Evolutionary conservation across 495 filamentous ascomycete species (phyloP).

Genomic region (Penicillium fimorum): DNA sequence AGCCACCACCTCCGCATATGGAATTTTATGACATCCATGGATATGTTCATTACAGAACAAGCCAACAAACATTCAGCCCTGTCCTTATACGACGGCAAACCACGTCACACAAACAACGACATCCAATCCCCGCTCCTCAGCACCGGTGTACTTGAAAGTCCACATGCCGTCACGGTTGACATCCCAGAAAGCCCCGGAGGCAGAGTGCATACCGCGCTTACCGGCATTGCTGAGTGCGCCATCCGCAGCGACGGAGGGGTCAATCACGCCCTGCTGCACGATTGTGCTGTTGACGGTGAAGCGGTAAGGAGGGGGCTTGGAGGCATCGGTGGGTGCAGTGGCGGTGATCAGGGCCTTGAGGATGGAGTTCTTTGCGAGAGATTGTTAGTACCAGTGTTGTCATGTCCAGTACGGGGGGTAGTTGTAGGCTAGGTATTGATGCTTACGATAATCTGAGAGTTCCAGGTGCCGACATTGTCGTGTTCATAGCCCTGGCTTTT

Average conservation of each 20-base stretch:
- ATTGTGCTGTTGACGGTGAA: slow-evolving; percentile 97
- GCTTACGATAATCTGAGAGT: slow-evolving; percentile 84
- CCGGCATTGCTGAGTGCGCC: slow-evolving; percentile 56
- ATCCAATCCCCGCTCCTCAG: slow-evolving; percentile 81
- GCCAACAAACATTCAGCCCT: neutral
- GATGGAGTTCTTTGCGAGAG: slow-evolving; percentile 67
- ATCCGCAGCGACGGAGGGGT: slow-evolving; percentile 41
- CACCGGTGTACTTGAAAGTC: slow-evolving; percentile 91
- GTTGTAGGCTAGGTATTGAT: neutral
- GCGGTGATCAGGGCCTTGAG: slow-evolving; percentile 83
- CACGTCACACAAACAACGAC: slow-evolving; percentile 90
- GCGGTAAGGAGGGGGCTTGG: slow-evolving; percentile 62
- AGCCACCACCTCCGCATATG: neutral
- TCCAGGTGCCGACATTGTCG: slow-evolving; percentile 76
- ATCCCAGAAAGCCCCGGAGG: slow-evolving; percentile 94
- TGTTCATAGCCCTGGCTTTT: slow-evolving; percentile 77
- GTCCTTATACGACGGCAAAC: slow-evolving; percentile 55
- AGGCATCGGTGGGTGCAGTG: slow-evolving; percentile 57
- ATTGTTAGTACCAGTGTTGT: slow-evolving; percentile 7
- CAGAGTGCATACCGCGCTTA: slow-evolving; percentile 92
- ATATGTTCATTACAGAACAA: neutral
- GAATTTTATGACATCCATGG: neutral
- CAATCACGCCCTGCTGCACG: slow-evolving; percentile 72
- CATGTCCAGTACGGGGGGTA: neutral
- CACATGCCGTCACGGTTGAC: slow-evolving; percentile 97